Percentiles rank a stretch among this genome's conserved stretches.
Conservation (phyloP, 2,329 filamentous ascomycete genomes). For the Fusarium sp. region DNA sequence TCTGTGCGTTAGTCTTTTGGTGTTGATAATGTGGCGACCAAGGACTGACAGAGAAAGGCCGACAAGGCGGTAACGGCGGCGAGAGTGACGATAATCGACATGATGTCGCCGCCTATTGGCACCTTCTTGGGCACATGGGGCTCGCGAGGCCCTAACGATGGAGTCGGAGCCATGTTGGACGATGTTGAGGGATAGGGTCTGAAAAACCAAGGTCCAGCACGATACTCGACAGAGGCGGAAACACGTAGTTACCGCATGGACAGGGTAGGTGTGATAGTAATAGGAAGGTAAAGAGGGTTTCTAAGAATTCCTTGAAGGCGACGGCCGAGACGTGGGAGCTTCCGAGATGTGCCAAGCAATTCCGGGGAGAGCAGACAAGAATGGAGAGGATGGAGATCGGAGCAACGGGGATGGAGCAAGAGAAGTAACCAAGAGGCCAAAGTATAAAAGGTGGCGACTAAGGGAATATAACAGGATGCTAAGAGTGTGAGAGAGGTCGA, state of each 20-base stretch:
- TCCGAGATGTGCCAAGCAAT: neutral
- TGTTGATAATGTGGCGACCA: neutral
- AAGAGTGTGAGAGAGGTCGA: neutral
- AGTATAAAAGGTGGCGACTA: constrained; percentile 29
- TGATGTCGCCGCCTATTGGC: constrained; percentile 50
- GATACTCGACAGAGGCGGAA: neutral
- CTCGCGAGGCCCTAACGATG: constrained; percentile 14
- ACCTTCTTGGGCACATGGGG: constrained; percentile 34
- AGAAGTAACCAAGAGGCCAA: constrained; percentile 9
- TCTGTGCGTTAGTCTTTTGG: constrained; percentile 7
- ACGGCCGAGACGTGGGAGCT: constrained; percentile 1
- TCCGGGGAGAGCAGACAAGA: neutral
- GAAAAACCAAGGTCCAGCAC: neutral
- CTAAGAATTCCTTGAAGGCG: neutral
- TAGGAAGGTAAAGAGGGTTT: neutral
- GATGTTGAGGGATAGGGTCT: neutral
- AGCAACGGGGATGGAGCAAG: neutral
- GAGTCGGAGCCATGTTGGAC: constrained; percentile 23
- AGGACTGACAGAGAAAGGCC: constrained; percentile 51
- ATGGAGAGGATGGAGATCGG: constrained; percentile 4
- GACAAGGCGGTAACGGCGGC: constrained; percentile 51
- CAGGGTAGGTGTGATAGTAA: neutral
- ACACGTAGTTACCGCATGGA: neutral
- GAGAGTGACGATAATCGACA: constrained; percentile 52
- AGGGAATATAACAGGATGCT: constrained; percentile 6